Conservation (phyloP, 257 asterid genomes). For the Striga asiatica region DNA sequence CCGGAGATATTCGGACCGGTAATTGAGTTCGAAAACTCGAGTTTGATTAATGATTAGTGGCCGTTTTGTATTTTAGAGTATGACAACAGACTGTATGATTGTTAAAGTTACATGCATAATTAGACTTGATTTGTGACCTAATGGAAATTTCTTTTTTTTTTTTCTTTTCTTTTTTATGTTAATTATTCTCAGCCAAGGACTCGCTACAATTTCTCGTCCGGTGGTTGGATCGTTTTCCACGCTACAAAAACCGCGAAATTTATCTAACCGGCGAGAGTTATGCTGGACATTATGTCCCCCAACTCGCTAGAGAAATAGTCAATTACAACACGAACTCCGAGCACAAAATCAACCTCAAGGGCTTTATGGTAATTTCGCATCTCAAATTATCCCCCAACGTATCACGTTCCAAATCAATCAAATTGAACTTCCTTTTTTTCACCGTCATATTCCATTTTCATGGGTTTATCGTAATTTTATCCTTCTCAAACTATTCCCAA, state of each 20-base stretch:
- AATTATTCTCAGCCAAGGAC: conserved; percentile 49
- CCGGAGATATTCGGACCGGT: conserved; percentile 91
- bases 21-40: background rate
- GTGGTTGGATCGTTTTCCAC: conserved; percentile 85
- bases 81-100: background rate
- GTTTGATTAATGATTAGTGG: background rate
- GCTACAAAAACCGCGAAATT: conserved; percentile 52
- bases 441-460: too few species aligned
- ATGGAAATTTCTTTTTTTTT: background rate
- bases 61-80: too few species aligned
- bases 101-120: too few species aligned
- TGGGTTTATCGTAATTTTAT: background rate
- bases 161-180: too few species aligned
- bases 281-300: conserved; percentile 96
- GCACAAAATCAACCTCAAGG: conserved; percentile 55
- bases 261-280: conserved; percentile 87
- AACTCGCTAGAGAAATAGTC: conserved; percentile 59
- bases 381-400: background rate
- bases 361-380: conserved; percentile 75
- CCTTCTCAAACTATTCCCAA: too few species aligned
- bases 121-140: background rate
- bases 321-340: conserved; percentile 37
- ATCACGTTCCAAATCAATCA: too few species aligned
- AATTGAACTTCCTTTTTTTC: too few species aligned
- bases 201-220: conserved; percentile 59